Conservation (phyloP, 768 basidiomycete genomes). For the Ephemerocybe angulata region DNA sequence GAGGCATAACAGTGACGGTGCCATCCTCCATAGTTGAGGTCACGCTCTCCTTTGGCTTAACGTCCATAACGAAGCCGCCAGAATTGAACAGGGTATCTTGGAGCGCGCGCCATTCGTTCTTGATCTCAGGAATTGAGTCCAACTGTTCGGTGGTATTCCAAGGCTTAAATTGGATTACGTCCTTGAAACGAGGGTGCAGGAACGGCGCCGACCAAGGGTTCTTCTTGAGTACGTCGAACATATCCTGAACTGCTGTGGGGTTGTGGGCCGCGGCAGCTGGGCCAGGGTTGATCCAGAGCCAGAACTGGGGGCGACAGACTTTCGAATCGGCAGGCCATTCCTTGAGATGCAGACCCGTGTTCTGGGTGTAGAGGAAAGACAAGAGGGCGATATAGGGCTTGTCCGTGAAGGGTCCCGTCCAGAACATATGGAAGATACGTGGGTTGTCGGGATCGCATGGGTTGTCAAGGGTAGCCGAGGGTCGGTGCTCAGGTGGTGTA, state of each 20-base stretch:
- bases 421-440: slow-evolving; percentile 91
- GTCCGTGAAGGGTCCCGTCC: slow-evolving; percentile 95
- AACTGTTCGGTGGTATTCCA: slow-evolving; percentile 98
- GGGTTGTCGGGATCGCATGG: slow-evolving; percentile 78
- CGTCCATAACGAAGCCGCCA: slow-evolving; percentile 71
- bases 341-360: slow-evolving; percentile 69
- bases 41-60: slow-evolving; percentile 34
- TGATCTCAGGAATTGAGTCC: slow-evolving; percentile 80
- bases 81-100: slow-evolving; percentile 81
- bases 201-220: slow-evolving; percentile 94
- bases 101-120: slow-evolving; percentile 80
- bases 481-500: slow-evolving; percentile 40
- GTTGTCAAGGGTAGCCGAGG: slow-evolving; percentile 33
- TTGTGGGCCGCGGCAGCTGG: slow-evolving; percentile 84
- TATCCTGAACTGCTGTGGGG: slow-evolving; percentile 71
- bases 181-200: slow-evolving; percentile 82
- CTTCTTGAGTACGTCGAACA: slow-evolving; percentile 71
- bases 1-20: slow-evolving; percentile 41
- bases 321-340: slow-evolving; percentile 37
- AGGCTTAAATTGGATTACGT: slow-evolving; percentile 85
- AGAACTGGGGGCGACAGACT: slow-evolving; percentile 85
- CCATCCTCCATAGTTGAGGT: slow-evolving; percentile 43
- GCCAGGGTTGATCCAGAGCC: slow-evolving; percentile 96
- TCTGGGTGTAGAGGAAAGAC: slow-evolving; percentile 92
- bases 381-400: slow-evolving; percentile 91